Evolutionary conservation across 2,329 filamentous ascomycete species (phyloP), one percentile per base, ranked within the genome.

Genomic region (Trichoderma sp.): DNA sequence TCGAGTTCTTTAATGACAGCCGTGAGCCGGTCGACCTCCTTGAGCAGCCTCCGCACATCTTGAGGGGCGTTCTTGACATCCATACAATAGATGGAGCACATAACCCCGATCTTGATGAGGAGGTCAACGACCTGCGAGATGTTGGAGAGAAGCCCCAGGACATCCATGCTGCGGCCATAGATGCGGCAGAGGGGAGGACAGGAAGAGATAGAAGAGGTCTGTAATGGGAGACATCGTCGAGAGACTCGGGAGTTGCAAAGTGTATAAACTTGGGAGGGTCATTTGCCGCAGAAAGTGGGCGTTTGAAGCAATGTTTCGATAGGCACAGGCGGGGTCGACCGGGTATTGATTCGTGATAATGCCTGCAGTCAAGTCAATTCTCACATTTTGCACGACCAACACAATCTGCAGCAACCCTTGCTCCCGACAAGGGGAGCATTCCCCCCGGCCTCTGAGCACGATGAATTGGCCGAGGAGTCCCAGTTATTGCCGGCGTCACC

Each of bases 51-150:
- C 28, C 66, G 66, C 48, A 67, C 55, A 50, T 68, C 64, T 26
- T 41, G 39, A 5, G 64, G 64, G 10, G 64, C 64, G 9, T 51
- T 64, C 41, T 64, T 68, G 5, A 62, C 59, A 9, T 66, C 59
- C 15, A 59, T 34, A 30, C 66, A 68, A 19, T 67, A 68, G 7
- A 64, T 48, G 21, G 64, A 66, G 45, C 64, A 64, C 60, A 57
- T 52, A 7, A 68, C 64, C 6, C 64, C 64, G 12, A 68, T 54
- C 52, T 66, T 68, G 43, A 64, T 30, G 24, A 67, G 55, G 6
- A 68, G 65, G 45, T 68, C 66, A 4, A 68, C 56, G 39, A 68
- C 65, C n/a, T 63, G 60, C 0, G 34, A 56, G 3, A 68, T 61
- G 15, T 64, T 68, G 52, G 64, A 44, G 2, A 66, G 14, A 34